A percentile compares a stretch with the other conserved stretches of the same genome.
Conservation (phyloP, 1,139 yeast genomes). For the Diutina sp. region DNA sequence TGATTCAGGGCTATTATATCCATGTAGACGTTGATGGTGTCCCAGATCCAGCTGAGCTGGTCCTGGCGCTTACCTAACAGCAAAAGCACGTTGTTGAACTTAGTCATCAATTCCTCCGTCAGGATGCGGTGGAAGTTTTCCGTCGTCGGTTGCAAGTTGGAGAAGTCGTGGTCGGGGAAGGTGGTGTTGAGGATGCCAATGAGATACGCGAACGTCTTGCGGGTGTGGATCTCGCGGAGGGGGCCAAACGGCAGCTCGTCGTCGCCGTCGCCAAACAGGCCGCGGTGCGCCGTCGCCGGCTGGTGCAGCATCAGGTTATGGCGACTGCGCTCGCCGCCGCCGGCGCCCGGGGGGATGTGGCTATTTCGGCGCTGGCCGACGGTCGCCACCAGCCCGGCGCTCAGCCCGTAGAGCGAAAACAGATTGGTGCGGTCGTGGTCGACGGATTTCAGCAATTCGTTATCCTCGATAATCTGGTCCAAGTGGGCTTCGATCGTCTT, state of each 20-base stretch:
- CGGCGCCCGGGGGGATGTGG: not conserved
- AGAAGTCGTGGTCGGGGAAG: conserved; percentile 92
- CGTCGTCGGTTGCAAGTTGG: conserved; percentile 76
- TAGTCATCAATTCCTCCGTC: conserved; percentile 48
- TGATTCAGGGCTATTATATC: conserved; percentile 30
- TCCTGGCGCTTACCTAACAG: conserved; percentile 59
- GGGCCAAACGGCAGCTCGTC: conserved; percentile 90
- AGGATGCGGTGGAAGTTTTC: conserved; percentile 38
- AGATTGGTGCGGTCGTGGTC: conserved; percentile 26
- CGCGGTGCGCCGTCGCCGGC: not conserved
- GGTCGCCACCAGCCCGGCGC: not conserved
- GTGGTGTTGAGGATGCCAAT: conserved; percentile 85
- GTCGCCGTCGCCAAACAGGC: conserved; percentile 4
- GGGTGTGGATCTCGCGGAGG: conserved; percentile 64
- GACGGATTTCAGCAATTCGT: conserved; percentile 27
- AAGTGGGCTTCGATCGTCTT: conserved; percentile 78
- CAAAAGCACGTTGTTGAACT: conserved; percentile 67
- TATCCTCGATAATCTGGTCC: conserved; percentile 51
- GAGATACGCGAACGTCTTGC: conserved; percentile 82
- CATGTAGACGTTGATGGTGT: conserved; percentile 72
- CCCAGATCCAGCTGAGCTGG: conserved; percentile 68
- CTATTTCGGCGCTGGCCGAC: not conserved
- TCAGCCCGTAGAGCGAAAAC: conserved; percentile 14
- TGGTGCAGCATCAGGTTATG: not conserved
- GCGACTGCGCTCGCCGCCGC: not conserved